phyloP scores from a whole-genome alignment of 441 rosid genomes.

The Euphorbia celastroides region DNA sequence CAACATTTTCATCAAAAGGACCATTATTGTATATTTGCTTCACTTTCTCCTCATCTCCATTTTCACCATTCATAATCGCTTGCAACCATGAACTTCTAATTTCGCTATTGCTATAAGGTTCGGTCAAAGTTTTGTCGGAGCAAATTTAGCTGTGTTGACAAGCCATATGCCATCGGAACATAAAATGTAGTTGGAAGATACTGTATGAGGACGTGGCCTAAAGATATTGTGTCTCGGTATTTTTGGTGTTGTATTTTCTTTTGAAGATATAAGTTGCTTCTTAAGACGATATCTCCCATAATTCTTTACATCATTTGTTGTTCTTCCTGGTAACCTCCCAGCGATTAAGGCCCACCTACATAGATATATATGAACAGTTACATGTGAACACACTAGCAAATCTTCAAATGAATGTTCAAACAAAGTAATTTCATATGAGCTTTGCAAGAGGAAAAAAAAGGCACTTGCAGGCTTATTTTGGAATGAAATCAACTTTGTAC shows the following conservation, averaged over 20 bases:
- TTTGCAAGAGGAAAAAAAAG: too few relatives aligned
- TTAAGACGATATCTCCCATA: slow-evolving; percentile 39
- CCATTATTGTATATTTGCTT: neutral
- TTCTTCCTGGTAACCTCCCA: slow-evolving; percentile 49
- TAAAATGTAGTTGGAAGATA: slow-evolving; percentile 9
- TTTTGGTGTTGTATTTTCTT: neutral
- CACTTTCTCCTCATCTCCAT: neutral
- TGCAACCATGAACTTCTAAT: neutral
- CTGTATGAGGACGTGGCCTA: slow-evolving; percentile 22
- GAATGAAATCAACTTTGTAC: too few relatives aligned
- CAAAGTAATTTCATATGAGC: too few relatives aligned
- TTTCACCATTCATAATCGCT: neutral
- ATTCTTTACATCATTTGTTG: slow-evolving; percentile 49
- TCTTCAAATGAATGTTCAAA: too few relatives aligned
- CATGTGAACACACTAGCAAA: too few relatives aligned
- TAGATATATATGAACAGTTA: too few relatives aligned
- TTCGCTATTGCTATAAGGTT: neutral
- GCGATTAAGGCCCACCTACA: slow-evolving; percentile 49
- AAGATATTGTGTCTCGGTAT: slow-evolving; percentile 22
- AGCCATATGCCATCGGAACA: neutral
- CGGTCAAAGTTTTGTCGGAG: neutral
- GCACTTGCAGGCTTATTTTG: too few relatives aligned
- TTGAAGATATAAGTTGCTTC: slow-evolving; percentile 5
- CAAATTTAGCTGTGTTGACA: neutral
- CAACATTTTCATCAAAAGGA: neutral